Conservation (phyloP, 805 yeast species). For the Scheffersomyces ergatensis region DNA sequence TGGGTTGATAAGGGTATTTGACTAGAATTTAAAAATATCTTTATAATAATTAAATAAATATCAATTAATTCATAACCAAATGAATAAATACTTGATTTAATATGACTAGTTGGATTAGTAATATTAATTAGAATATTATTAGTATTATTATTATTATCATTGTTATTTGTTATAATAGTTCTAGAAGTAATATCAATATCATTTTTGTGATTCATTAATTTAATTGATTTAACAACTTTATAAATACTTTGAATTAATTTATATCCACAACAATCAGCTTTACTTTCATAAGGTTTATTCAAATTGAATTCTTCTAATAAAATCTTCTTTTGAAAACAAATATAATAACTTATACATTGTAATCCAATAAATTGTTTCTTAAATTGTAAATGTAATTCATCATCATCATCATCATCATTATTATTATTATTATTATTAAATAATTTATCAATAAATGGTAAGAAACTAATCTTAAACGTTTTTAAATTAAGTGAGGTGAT, state of each 20-base stretch:
- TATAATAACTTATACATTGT: constrained; percentile 10
- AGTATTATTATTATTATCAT: neutral
- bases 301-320: constrained; percentile 10
- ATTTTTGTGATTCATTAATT: neutral
- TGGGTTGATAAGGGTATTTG: constrained; percentile 13
- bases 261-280: constrained; percentile 8
- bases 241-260: constrained; percentile 1
- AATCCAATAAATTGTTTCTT: constrained; percentile 2
- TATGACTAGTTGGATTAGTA: neutral
- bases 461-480: constrained; percentile 6
- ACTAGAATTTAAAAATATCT: constrained; percentile 10
- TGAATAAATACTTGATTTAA: neutral
- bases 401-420: no score
- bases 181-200: no score
- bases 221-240: neutral
- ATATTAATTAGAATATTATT: no score
- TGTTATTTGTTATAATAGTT: neutral
- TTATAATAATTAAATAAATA: constrained; percentile 11
- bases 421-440: constrained; percentile 1
- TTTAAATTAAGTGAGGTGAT: constrained; percentile 7
- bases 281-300: constrained; percentile 5
- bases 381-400: no score
- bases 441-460: constrained; percentile 4
- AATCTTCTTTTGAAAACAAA: constrained; percentile 10
- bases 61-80: constrained; percentile 8